Base-by-base conservation (phyloP, 139 green algal species). In the Choricystis sp. region DNA sequence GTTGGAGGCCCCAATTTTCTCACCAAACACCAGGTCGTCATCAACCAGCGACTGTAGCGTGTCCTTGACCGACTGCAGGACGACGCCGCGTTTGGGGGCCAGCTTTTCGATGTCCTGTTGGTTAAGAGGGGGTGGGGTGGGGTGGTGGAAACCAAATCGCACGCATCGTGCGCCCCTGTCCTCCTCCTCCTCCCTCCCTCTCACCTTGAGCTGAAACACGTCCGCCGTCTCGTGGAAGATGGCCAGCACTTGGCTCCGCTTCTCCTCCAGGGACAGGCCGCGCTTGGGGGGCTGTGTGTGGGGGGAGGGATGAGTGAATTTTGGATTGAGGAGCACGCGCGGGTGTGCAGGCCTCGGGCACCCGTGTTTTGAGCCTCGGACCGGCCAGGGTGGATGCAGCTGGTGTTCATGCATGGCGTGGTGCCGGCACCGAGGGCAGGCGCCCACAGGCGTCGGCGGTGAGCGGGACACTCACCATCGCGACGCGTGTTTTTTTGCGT, bases 1-100 rank as follows among this genome's bases (percentile, higher is more conserved):
- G 64, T 91, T 94, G 26, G 67, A 81, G 29, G 64, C 71, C 29
- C 85, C 85, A 61, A 93, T 90, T 68, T 83, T 85, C 65, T 93
- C 85, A 25, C 76, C 67, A 55, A 85, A 75, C 22, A 91, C 82
- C 60, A 91, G 56, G 70, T 88, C 78, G 65, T 91, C 85, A 63
- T 91, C 84, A 14, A 88, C 80, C 31, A 89, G 66, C 20, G 60
- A 66, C 72, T 88, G 79, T 2, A 90, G 25, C 14, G 91, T 80
- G 14, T 92, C 85, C 62, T 92, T 92, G 55, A 92, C 73, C 16
- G 58, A 76, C 70, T 92, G 85, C 61, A 63, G 55, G 19, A 84
- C 77, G n/a, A 92, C 77, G 14, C 85, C 85, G 22, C 80, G 80
- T 67, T 84, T 86, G 27, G 66, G 31, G 0, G 63, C 80, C 3